Conservation (phyloP, 805 yeast species). For the Candida oleophila region DNA sequence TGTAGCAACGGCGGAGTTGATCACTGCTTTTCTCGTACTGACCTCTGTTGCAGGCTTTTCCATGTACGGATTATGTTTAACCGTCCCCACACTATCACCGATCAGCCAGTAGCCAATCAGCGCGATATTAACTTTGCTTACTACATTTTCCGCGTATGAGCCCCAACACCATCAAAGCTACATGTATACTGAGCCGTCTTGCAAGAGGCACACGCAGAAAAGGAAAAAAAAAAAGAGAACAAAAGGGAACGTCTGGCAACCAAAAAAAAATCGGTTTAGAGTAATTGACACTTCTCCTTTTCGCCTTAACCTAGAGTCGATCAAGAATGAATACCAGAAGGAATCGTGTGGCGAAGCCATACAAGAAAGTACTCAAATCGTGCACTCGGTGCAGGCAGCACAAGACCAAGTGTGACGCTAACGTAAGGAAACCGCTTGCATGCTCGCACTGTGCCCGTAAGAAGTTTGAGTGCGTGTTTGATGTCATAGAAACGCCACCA, state of each 20-base stretch:
- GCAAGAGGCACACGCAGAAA: background rate
- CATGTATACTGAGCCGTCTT: background rate
- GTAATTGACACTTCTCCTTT: no score
- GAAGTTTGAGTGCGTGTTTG: conserved; percentile 53
- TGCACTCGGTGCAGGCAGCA: conserved; percentile 66
- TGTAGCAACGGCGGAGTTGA: no score
- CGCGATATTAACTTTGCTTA: background rate
- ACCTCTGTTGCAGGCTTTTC: no score
- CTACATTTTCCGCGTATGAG: background rate
- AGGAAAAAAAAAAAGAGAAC: background rate
- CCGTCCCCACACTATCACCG: background rate
- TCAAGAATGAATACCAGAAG: background rate
- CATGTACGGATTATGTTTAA: background rate
- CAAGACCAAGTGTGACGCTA: conserved; percentile 65
- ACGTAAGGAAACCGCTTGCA: conserved; percentile 48
- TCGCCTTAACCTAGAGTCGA: background rate
- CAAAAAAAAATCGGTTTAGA: no score
- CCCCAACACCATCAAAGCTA: background rate
- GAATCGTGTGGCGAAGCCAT: background rate
- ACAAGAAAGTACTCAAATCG: conserved; percentile 42
- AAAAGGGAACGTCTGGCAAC: no score
- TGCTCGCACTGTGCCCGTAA: conserved; percentile 57
- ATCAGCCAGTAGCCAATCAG: background rate
- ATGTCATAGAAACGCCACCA: conserved; percentile 49
- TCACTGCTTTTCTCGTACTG: no score